Evolutionary conservation across 352 stramenopile species (phyloP).

Genomic region (Phytophthora podocarpi): DNA sequence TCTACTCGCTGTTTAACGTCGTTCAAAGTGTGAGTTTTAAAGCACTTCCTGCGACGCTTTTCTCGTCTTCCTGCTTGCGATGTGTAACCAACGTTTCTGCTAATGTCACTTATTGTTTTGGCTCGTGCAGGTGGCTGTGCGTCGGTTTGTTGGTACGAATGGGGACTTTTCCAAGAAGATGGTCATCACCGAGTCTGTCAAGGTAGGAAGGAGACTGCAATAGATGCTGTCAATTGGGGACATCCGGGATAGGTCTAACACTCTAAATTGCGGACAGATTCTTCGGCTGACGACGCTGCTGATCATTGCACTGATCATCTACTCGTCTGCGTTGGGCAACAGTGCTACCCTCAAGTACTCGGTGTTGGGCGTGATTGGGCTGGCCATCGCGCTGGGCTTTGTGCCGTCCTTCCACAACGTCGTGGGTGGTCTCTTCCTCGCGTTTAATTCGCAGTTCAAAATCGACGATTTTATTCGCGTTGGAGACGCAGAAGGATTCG

Average conservation of each 20-base stretch:
- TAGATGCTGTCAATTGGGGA: no score
- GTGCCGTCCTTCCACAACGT: slow-evolving; percentile 89
- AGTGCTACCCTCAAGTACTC: slow-evolving; percentile 84
- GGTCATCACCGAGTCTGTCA: slow-evolving; percentile 90
- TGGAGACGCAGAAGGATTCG: slow-evolving; percentile 73
- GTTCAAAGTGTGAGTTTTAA: slow-evolving; percentile 71
- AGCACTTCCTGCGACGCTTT: no score
- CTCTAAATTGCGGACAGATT: slow-evolving; percentile 47
- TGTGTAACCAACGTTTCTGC: neutral
- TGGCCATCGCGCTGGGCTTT: slow-evolving; percentile 86
- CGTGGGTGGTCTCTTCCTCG: slow-evolving; percentile 82
- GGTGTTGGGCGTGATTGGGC: slow-evolving; percentile 79
- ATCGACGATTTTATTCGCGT: slow-evolving; percentile 89
- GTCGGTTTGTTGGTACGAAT: slow-evolving; percentile 79
- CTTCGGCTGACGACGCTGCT: slow-evolving; percentile 75
- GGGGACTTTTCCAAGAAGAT: slow-evolving; percentile 88
- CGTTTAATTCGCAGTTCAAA: slow-evolving; percentile 91
- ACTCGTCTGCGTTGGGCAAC: slow-evolving; percentile 76
- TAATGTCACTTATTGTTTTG: slow-evolving; percentile 11
- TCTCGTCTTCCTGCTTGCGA: neutral
- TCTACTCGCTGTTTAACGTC: slow-evolving; percentile 91
- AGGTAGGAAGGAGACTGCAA: slow-evolving; percentile 43
- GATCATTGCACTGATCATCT: slow-evolving; percentile 87
- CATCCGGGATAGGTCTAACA: no score
- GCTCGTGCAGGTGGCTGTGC: slow-evolving; percentile 63